Conservation (phyloP, 345 rosid genomes). For the Laguncularia racemosa region DNA sequence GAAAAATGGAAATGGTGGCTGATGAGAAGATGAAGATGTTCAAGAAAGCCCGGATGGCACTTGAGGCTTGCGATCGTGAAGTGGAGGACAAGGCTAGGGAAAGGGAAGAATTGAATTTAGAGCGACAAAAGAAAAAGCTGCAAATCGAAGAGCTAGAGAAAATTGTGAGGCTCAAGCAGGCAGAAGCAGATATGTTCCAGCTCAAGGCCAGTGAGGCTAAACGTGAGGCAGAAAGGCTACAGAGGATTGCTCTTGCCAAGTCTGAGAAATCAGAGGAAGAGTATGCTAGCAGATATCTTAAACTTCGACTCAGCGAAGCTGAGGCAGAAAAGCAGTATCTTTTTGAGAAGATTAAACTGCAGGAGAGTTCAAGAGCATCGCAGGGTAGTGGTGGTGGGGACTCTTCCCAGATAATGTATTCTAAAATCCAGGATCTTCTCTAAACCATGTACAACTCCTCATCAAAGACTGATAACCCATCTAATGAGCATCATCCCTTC, state of each 20-base stretch:
- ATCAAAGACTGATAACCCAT: slow-evolving; percentile 41
- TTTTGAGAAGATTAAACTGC: slow-evolving; percentile 85
- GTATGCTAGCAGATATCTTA: slow-evolving; percentile 77
- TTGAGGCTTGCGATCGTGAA: slow-evolving; percentile 83
- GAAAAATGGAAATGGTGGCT: slow-evolving; percentile 97
- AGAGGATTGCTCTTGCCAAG: slow-evolving; percentile 84
- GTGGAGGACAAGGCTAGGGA: slow-evolving; percentile 92
- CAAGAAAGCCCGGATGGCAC: slow-evolving; percentile 72
- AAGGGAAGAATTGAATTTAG: slow-evolving; percentile 62
- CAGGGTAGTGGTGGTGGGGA: slow-evolving; percentile 53
- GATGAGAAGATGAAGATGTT: slow-evolving; percentile 93
- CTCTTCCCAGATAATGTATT: slow-evolving; percentile 63
- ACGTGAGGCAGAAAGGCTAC: slow-evolving; percentile 81
- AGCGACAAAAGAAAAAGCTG: slow-evolving; percentile 66
- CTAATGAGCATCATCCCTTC: slow-evolving; percentile 46
- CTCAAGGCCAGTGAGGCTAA: slow-evolving; percentile 90
- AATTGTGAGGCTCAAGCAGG: slow-evolving; percentile 88
- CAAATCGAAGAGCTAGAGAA: slow-evolving; percentile 91
- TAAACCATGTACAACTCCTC: slow-evolving; percentile 39
- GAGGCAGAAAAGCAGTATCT: slow-evolving; percentile 97
- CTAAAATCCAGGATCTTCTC: slow-evolving; percentile 58
- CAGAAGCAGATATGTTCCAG: slow-evolving; percentile 99
- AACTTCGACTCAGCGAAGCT: slow-evolving; percentile 86
- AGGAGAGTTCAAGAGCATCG: slow-evolving; percentile 62
- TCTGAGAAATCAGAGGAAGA: slow-evolving; percentile 92